phyloP scores from a whole-genome alignment of 2,329 filamentous ascomycete species.

The Pseudocercospora crystallina region DNA sequence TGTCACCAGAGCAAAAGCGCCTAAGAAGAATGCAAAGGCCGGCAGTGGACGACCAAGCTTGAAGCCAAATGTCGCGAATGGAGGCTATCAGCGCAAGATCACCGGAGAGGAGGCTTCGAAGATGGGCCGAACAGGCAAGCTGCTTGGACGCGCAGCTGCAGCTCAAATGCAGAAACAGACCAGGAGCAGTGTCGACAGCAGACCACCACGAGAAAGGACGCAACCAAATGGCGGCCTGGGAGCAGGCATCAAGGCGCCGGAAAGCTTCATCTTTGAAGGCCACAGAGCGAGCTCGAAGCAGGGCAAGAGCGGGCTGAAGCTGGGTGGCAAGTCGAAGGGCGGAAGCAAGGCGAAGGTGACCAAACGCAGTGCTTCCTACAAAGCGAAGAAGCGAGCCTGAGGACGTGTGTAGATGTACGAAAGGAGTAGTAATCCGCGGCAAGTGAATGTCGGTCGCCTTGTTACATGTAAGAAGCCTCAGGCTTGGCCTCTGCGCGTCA shows the following conservation, averaged over 20 bases:
- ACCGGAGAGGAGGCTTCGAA: conserved; percentile 69
- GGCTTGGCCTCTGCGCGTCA: too few relatives aligned
- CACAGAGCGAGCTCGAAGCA: conserved; percentile 68
- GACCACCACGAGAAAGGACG: neutral
- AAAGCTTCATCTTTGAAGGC: conserved; percentile 78
- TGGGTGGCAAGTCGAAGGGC: conserved; percentile 57
- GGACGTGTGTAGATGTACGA: too few relatives aligned
- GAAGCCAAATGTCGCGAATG: conserved; percentile 21
- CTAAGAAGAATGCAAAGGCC: conserved; percentile 50
- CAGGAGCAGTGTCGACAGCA: conserved; percentile 1
- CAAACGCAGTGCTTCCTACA: conserved; percentile 49
- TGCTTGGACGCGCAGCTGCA: conserved; percentile 70
- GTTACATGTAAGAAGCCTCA: too few relatives aligned
- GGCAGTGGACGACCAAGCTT: conserved; percentile 29
- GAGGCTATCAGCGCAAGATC: conserved; percentile 66
- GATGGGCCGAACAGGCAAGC: conserved; percentile 70
- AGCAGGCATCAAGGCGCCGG: conserved; percentile 56
- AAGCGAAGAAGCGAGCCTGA: conserved; percentile 37
- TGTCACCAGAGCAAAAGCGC: conserved; percentile 79
- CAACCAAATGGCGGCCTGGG: conserved; percentile 4
- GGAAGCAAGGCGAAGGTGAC: conserved; percentile 44
- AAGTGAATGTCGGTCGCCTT: too few relatives aligned
- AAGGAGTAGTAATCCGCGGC: too few relatives aligned
- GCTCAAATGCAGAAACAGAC: conserved; percentile 37
- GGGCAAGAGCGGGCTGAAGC: conserved; percentile 62